Percentiles rank a stretch among this genome's conserved stretches.
These are phyloP conservation scores for Magnaporthiopsis poae DNA, from an alignment of 2,329 filamentous ascomycete genomes.

Conservation along the genomic window DNA sequence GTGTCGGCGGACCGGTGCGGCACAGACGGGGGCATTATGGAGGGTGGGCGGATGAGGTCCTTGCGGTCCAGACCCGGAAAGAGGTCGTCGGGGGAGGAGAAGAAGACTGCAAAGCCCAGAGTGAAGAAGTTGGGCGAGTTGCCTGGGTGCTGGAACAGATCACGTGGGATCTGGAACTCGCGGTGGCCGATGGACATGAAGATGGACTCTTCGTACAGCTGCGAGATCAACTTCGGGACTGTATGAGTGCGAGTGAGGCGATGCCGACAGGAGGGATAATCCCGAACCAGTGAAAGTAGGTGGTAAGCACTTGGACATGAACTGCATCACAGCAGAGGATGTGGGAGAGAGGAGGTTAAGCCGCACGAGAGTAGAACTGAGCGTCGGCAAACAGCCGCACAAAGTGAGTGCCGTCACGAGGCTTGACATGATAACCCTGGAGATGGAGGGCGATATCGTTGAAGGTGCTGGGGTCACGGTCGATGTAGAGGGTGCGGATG, in stretches of 20 bases:
- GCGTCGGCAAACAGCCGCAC: conserved; percentile 89
- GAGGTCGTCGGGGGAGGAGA: conserved; percentile 65
- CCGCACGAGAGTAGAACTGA: conserved; percentile 60
- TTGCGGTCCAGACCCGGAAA: conserved; percentile 78
- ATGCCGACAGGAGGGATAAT: neutral
- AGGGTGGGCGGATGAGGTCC: conserved; percentile 72
- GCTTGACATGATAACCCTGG: conserved; percentile 80
- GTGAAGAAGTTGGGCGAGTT: conserved; percentile 96
- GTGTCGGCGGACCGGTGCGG: conserved; percentile 72
- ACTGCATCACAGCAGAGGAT: no score
- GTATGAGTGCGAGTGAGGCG: neutral
- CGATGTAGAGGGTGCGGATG: conserved; percentile 82
- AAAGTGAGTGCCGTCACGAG: conserved; percentile 74
- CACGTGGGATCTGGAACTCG: conserved; percentile 82
- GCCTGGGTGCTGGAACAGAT: conserved; percentile 73
- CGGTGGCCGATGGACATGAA: conserved; percentile 82
- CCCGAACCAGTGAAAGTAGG: neutral
- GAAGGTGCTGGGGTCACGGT: conserved; percentile 83
- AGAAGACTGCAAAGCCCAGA: conserved; percentile 80
- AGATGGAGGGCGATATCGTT: conserved; percentile 81
- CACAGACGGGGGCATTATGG: conserved; percentile 72
- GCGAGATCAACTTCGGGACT: conserved; percentile 75
- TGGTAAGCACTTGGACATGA: neutral
- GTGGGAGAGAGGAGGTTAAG: neutral
- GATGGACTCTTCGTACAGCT: conserved; percentile 83